Percentiles rank a stretch among this genome's conserved stretches.
These are phyloP conservation scores for Penicillium frequentans DNA, from an alignment of 2,329 filamentous ascomycete genomes.

Conservation along the genomic window DNA sequence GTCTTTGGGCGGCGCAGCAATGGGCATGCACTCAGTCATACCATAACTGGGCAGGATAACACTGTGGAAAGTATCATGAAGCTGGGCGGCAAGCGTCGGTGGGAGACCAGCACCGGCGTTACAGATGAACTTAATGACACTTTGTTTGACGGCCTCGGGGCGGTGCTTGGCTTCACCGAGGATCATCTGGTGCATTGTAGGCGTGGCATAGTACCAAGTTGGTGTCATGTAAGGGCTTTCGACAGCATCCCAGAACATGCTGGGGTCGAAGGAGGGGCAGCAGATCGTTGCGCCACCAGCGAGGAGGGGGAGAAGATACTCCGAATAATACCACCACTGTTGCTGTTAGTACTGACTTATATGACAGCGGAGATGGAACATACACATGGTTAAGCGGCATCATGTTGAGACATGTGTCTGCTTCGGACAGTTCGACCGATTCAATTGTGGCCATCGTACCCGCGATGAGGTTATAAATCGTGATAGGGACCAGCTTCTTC, in stretches of 20 bases:
- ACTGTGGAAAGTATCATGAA: conserved; percentile 54
- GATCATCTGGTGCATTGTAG: conserved; percentile 58
- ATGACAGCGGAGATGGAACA: conserved; percentile 22
- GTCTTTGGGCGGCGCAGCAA: conserved; percentile 55
- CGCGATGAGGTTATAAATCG: conserved; percentile 51
- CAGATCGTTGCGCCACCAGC: conserved; percentile 57
- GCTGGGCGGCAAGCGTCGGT: conserved; percentile 51
- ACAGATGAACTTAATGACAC: conserved; percentile 54
- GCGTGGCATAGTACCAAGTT: conserved; percentile 61
- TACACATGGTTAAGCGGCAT: conserved; percentile 61
- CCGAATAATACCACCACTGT: conserved; percentile 53
- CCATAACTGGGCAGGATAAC: conserved; percentile 58
- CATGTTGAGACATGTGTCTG: conserved; percentile 58
- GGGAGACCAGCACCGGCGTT: conserved; percentile 57
- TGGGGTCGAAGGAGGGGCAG: conserved; percentile 56
- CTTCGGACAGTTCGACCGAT: conserved; percentile 51
- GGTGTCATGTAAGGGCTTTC: conserved; percentile 43
- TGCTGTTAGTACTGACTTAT: neutral
- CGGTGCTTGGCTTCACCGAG: conserved; percentile 48
- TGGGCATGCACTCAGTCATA: conserved; percentile 63
- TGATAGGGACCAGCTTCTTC: conserved; percentile 60
- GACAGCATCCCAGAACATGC: conserved; percentile 57
- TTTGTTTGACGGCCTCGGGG: conserved; percentile 42
- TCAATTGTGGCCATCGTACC: conserved; percentile 56
- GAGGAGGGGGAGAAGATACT: conserved; percentile 57